These are phyloP conservation scores for Kazachstania taianensis DNA, from an alignment of 805 yeast genomes.

Conservation along the genomic window DNA sequence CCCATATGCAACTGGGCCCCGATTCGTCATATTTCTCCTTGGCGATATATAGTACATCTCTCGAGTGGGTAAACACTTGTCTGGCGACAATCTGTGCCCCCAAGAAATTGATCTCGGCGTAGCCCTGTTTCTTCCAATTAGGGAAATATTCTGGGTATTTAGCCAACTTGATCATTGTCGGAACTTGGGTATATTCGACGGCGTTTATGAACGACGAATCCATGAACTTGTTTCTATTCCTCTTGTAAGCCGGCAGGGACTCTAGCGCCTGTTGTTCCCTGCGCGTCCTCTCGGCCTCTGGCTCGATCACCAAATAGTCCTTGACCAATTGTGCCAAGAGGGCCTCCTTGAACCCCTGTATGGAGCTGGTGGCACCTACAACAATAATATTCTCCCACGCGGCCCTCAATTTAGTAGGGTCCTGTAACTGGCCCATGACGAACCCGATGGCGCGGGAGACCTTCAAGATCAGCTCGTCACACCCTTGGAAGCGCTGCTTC, in stretches of 20 bases:
- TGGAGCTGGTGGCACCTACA: constrained; percentile 66
- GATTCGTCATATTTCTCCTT: constrained; percentile 61
- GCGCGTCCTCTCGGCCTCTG: constrained; percentile 18
- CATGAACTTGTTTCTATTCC: constrained; percentile 19
- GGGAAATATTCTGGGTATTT: constrained; percentile 87
- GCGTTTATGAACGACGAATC: constrained; percentile 20
- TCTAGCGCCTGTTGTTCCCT: constrained; percentile 26
- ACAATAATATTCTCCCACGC: constrained; percentile 77
- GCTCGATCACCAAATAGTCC: constrained; percentile 40
- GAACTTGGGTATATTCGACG: constrained; percentile 52
- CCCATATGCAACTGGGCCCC: constrained; percentile 85
- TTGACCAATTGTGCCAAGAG: constrained; percentile 47
- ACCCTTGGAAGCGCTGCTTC: constrained; percentile 79
- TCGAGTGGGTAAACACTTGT: constrained; percentile 61
- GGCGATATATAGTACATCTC: constrained; percentile 58
- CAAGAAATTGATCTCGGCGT: constrained; percentile 66
- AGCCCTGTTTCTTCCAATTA: constrained; percentile 79
- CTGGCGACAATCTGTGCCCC: constrained; percentile 86
- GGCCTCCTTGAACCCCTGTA: constrained; percentile 69
- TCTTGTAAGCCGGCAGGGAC: constrained; percentile 25
- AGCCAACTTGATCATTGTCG: constrained; percentile 57
- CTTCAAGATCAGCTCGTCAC: constrained; percentile 44
- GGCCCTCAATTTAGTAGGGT: constrained; percentile 62
- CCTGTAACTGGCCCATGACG: constrained; percentile 49
- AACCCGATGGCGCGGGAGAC: constrained; percentile 47